Percentiles rank a stretch among this genome's conserved stretches.
phyloP scores from a whole-genome alignment of 2,329 filamentous ascomycete genomes.

The Hymenoscyphus occultus region DNA sequence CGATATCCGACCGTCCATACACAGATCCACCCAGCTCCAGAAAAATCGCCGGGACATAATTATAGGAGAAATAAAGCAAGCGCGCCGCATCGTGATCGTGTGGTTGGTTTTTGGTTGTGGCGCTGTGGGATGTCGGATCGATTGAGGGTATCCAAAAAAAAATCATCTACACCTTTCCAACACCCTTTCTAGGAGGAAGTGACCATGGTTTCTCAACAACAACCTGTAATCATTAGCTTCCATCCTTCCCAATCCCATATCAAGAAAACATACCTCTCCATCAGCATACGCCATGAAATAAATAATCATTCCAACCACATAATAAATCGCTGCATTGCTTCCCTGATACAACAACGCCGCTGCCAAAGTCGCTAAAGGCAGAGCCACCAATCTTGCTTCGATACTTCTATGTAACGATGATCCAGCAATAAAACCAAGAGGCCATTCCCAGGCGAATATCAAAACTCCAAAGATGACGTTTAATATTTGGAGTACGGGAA shows the following conservation, averaged over 20 bases:
- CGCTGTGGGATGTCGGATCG: background rate
- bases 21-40: too few species aligned
- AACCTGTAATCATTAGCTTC: slow-evolving; percentile 19
- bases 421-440: slow-evolving; percentile 73
- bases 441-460: slow-evolving; percentile 88
- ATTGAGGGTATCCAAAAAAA: background rate
- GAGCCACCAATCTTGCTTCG: slow-evolving; percentile 76
- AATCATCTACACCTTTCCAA: slow-evolving; percentile 30
- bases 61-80: too few species aligned
- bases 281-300: slow-evolving; percentile 99
- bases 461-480: slow-evolving; percentile 80
- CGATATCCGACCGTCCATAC: too few species aligned
- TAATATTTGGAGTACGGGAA: slow-evolving; percentile 86
- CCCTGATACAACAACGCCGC: slow-evolving; percentile 84
- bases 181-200: slow-evolving; percentile 26
- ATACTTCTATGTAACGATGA: slow-evolving; percentile 80
- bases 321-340: slow-evolving; percentile 90
- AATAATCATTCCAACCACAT: slow-evolving; percentile 76
- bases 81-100: too few species aligned
- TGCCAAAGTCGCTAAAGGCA: slow-evolving; percentile 74
- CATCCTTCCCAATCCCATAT: background rate
- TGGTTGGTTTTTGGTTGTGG: too few species aligned
- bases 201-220: slow-evolving; percentile 33
- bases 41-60: too few species aligned
- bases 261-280: slow-evolving; percentile 71